A percentile compares a stretch with the other conserved stretches of the same genome.
Conservation (phyloP, 208 protist genomes). For the Crithidia acanthocephali region DNA sequence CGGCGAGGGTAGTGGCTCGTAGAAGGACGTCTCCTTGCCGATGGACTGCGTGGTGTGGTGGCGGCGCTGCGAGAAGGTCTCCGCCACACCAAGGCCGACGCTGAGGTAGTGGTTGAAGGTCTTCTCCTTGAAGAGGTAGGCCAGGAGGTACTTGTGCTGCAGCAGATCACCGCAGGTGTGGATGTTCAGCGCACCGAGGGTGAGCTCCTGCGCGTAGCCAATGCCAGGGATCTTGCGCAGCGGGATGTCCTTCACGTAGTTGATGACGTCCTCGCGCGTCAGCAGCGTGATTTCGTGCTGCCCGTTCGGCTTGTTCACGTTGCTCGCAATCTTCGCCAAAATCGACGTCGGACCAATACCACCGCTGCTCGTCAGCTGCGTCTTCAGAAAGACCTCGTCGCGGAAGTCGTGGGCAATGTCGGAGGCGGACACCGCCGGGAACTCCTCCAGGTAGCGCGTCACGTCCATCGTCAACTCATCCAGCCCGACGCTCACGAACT, state of each 20-base stretch:
- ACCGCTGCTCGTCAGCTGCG: slow-evolving; percentile 83
- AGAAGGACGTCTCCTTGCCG: slow-evolving; percentile 83
- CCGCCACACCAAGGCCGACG: slow-evolving; percentile 73
- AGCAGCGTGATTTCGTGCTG: slow-evolving; percentile 88
- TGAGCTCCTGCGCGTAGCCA: slow-evolving; percentile 74
- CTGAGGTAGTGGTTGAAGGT: slow-evolving; percentile 80
- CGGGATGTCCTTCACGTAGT: slow-evolving; percentile 74
- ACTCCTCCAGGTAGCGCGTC: slow-evolving; percentile 65
- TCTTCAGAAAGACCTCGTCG: slow-evolving; percentile 78
- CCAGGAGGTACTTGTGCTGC: slow-evolving; percentile 66
- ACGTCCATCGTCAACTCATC: slow-evolving; percentile 93
- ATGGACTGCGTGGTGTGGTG: slow-evolving; percentile 69
- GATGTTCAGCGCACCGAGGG: slow-evolving; percentile 73
- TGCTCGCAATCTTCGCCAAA: slow-evolving; percentile 92
- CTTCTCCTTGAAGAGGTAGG: slow-evolving; percentile 79
- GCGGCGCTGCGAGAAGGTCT: slow-evolving; percentile 48
- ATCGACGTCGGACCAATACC: slow-evolving; percentile 87
- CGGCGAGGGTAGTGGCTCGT: slow-evolving; percentile 48
- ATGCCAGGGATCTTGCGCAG: slow-evolving; percentile 86
- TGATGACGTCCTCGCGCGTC: slow-evolving; percentile 80
- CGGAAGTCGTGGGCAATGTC: slow-evolving; percentile 79
- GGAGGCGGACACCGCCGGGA: slow-evolving; percentile 51
- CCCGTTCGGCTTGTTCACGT: slow-evolving; percentile 96
- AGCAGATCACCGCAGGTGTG: slow-evolving; percentile 81
- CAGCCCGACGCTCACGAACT: slow-evolving; percentile 80